Evolutionary conservation across 805 yeast species (phyloP).

Genomic region (Diddensiella santjacobensis): DNA sequence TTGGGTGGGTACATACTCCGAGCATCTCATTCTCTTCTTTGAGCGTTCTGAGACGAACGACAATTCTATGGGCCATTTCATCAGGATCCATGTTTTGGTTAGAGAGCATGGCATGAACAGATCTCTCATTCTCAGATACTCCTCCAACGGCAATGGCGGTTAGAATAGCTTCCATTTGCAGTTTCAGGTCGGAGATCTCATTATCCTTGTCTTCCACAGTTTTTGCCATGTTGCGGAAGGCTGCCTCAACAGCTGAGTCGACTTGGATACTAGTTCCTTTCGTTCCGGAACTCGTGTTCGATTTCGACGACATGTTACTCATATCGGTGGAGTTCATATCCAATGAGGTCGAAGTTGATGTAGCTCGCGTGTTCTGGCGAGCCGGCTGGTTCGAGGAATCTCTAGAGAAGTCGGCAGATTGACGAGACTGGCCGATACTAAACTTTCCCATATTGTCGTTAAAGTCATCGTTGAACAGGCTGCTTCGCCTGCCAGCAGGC

Average conservation of each 20-base stretch:
- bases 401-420: background rate
- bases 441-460: background rate
- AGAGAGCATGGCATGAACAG: conserved; percentile 9
- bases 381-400: background rate
- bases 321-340: background rate
- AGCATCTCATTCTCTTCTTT: conserved; percentile 68
- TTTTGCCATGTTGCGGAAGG: conserved; percentile 47
- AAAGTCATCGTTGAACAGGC: conserved; percentile 1
- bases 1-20: conserved; percentile 25
- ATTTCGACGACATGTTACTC: conserved; percentile 1
- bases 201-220: conserved; percentile 44
- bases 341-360: background rate
- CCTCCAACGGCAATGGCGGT: conserved; percentile 44
- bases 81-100: conserved; percentile 53
- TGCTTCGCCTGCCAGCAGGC: background rate
- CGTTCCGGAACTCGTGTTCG: background rate
- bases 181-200: conserved; percentile 60
- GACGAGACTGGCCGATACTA: background rate
- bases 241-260: conserved; percentile 35
- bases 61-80: conserved; percentile 69
- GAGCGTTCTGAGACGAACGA: conserved; percentile 56
- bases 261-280: conserved; percentile 1
- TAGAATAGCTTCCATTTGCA: conserved; percentile 57
- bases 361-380: background rate
- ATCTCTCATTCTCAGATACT: conserved; percentile 8